phyloP scores from a whole-genome alignment of 257 asterid species.

The Vinca minor region DNA sequence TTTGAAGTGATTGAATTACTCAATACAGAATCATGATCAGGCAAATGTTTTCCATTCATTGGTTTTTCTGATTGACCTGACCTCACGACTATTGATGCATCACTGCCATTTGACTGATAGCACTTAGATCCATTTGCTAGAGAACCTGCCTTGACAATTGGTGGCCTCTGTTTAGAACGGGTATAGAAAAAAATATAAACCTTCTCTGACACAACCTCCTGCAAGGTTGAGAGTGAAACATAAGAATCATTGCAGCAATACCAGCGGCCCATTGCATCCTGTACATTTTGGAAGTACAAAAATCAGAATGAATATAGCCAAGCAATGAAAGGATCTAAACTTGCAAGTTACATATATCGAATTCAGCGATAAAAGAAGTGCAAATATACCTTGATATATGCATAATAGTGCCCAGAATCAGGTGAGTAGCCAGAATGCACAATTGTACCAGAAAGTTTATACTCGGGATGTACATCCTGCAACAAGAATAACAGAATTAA shows the following conservation, averaged over 20 bases:
- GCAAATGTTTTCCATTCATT: slow-evolving; percentile 19
- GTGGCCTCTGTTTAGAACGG: slow-evolving; percentile 82
- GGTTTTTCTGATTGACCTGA: slow-evolving; percentile 34
- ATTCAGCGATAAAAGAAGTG: slow-evolving; percentile 11
- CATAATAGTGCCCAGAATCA: slow-evolving; percentile 97
- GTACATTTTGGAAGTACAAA: slow-evolving; percentile 19
- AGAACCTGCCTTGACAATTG: slow-evolving; percentile 30
- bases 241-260: slow-evolving; percentile 89
- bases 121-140: slow-evolving; percentile 52
- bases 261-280: slow-evolving; percentile 93
- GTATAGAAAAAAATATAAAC: slow-evolving; percentile 84
- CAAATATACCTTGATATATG: slow-evolving; percentile 74
- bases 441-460: slow-evolving; percentile 83
- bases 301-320: slow-evolving; percentile 13
- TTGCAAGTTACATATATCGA: slow-evolving; percentile 3
- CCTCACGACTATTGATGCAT: slow-evolving; percentile 28
- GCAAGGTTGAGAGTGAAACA: slow-evolving; percentile 60
- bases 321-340: background rate
- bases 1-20: slow-evolving; percentile 22
- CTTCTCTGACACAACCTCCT: slow-evolving; percentile 89
- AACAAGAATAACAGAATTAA: slow-evolving; percentile 20
- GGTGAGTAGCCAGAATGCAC: slow-evolving; percentile 97
- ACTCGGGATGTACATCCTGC: slow-evolving; percentile 87
- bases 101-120: slow-evolving; percentile 45
- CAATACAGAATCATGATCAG: slow-evolving; percentile 27